Evolutionary conservation across 768 basidiomycete genomes (phyloP).

Genomic region (Cystobasidium tubakii): DNA sequence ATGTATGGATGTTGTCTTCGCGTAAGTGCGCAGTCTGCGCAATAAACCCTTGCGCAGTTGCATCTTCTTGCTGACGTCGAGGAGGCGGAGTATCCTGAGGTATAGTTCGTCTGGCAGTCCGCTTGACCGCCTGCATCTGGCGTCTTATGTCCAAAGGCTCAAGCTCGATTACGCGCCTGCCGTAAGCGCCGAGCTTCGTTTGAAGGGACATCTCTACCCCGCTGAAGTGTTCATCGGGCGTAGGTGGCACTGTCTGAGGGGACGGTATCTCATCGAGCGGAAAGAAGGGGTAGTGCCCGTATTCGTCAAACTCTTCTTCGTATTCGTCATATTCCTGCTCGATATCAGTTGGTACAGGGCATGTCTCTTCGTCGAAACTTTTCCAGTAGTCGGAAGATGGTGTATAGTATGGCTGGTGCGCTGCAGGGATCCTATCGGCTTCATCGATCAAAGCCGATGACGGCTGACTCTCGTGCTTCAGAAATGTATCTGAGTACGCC

Average conservation of each 20-base stretch:
- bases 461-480: neutral
- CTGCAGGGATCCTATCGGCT: neutral
- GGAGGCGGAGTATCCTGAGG: neutral
- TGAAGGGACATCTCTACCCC: neutral
- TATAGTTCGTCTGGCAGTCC: neutral
- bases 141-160: neutral
- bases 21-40: no score
- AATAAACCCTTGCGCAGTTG: no score
- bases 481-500: neutral
- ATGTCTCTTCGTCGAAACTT: neutral
- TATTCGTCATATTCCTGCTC: neutral
- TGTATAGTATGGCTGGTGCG: neutral
- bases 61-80: neutral
- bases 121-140: neutral
- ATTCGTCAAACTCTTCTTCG: neutral
- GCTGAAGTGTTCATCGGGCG: neutral
- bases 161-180: neutral
- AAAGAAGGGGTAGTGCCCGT: neutral
- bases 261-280: neutral
- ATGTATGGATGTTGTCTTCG: no score
- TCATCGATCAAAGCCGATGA: neutral
- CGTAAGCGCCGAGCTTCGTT: neutral
- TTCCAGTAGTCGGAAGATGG: neutral
- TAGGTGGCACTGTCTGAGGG: neutral
- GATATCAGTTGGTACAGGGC: neutral